Percentiles rank a stretch among this genome's conserved stretches.
Evolutionary conservation across 305 asterid species (phyloP).

Genomic region (Caryopteris hybrid): DNA sequence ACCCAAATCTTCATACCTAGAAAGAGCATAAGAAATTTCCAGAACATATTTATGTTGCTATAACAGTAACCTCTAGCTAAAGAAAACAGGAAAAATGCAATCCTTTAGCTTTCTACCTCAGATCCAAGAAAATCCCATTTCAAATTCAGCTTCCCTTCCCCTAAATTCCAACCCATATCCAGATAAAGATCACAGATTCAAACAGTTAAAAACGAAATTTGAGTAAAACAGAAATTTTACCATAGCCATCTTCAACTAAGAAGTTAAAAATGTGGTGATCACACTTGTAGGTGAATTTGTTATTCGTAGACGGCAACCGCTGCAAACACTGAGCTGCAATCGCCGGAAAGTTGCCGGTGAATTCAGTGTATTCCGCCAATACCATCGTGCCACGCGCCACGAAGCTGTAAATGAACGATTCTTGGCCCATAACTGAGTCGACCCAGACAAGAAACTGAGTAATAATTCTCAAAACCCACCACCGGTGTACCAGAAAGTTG

Average conservation of each 20-base stretch:
- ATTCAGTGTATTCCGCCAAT: slow-evolving; percentile 83
- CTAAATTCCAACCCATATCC: slow-evolving; percentile 13
- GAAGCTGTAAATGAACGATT: slow-evolving; percentile 88
- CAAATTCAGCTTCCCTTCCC: slow-evolving; percentile 11
- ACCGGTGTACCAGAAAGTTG: slow-evolving; percentile 4
- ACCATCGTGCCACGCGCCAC: slow-evolving; percentile 92
- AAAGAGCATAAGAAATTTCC: not conserved
- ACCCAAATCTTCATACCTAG: slow-evolving; percentile 13
- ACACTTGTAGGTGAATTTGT: slow-evolving; percentile 81
- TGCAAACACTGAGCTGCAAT: slow-evolving; percentile 93
- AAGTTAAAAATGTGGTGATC: slow-evolving; percentile 90
- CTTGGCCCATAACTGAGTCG: slow-evolving; percentile 37
- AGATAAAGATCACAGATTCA: not conserved
- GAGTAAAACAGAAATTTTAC: slow-evolving; percentile 23
- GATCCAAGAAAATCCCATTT: slow-evolving; percentile 54
- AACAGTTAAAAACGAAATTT: not conserved
- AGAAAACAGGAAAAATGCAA: slow-evolving; percentile 15
- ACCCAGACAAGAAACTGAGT: slow-evolving; percentile 5
- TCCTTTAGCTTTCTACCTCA: slow-evolving; percentile 23
- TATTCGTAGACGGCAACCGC: slow-evolving; percentile 69
- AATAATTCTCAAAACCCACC: slow-evolving; percentile 6
- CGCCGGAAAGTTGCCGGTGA: slow-evolving; percentile 93
- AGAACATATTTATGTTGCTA: not conserved
- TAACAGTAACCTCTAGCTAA: slow-evolving; percentile 17
- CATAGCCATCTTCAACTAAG: slow-evolving; percentile 87